These are phyloP conservation scores for Neocucurbitaria cava DNA, from an alignment of 2,329 filamentous ascomycete species.

Conservation along the genomic window DNA sequence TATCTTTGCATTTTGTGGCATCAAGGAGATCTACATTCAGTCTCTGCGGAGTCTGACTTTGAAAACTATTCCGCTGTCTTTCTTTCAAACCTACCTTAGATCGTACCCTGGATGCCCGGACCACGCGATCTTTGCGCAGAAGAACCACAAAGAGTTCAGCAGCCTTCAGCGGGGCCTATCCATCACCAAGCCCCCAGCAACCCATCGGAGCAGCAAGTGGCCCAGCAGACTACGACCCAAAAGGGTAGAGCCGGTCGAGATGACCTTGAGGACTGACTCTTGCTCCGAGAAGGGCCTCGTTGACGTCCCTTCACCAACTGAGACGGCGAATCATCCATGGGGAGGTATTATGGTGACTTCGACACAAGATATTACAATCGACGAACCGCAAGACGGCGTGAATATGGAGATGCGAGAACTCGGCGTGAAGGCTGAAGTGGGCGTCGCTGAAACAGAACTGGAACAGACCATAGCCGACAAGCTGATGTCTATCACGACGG, in stretches of 20 bases:
- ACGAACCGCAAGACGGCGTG: slow-evolving; percentile 27
- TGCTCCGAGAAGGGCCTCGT: slow-evolving; percentile 43
- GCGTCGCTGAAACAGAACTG: slow-evolving; percentile 48
- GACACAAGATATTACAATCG: slow-evolving; percentile 43
- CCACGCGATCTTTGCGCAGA: slow-evolving; percentile 52
- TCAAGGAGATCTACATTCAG: slow-evolving; percentile 51
- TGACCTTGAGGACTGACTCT: slow-evolving; percentile 29
- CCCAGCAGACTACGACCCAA: slow-evolving; percentile 16
- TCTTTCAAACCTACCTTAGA: slow-evolving; percentile 55
- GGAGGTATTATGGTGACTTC: slow-evolving; percentile 51
- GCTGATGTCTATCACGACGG: slow-evolving; percentile 40
- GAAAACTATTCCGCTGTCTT: slow-evolving; percentile 51
- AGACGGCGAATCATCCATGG: slow-evolving; percentile 30
- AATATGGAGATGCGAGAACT: slow-evolving; percentile 42
- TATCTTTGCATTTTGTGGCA: slow-evolving; percentile 55
- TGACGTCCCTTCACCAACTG: slow-evolving; percentile 6
- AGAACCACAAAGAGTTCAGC: slow-evolving; percentile 56
- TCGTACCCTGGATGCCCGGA: slow-evolving; percentile 55
- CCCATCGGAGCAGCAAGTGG: slow-evolving; percentile 20
- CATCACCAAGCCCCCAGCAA: slow-evolving; percentile 7
- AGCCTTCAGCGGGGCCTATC: slow-evolving; percentile 38
- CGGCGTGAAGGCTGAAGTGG: slow-evolving; percentile 40
- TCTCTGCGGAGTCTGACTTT: slow-evolving; percentile 35
- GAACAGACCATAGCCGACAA: slow-evolving; percentile 51
- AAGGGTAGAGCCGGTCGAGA: slow-evolving; percentile 14